phyloP scores from a whole-genome alignment of 495 filamentous ascomycete species.

The Cercophora sp. region DNA sequence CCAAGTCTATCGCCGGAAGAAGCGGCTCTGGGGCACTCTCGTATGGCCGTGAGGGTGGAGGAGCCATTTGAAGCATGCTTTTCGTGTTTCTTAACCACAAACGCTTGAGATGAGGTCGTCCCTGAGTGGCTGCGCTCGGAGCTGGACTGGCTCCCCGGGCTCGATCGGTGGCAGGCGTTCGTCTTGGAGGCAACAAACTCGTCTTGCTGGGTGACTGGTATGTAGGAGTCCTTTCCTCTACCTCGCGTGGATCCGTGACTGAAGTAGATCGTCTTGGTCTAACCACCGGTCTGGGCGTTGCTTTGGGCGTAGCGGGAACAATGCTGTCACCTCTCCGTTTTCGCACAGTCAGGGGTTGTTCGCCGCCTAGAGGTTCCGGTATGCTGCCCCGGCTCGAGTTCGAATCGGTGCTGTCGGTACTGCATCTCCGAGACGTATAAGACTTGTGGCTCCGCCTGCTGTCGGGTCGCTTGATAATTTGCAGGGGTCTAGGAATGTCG shows the following conservation, averaged over 20 bases:
- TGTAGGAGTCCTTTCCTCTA: not conserved
- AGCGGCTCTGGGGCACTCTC: not conserved
- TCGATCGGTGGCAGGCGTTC: no score
- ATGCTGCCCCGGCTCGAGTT: slow-evolving; percentile 22
- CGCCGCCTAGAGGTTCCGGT: slow-evolving; percentile 13
- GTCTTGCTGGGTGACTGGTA: not conserved
- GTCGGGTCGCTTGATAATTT: slow-evolving; percentile 27
- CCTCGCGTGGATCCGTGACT: not conserved
- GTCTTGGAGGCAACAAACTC: not conserved
- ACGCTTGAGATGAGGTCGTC: not conserved
- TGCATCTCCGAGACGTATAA: slow-evolving; percentile 7
- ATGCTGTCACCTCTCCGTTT: slow-evolving; percentile 22
- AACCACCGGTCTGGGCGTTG: not conserved
- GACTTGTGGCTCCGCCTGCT: not conserved
- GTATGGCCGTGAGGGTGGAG: slow-evolving; percentile 4
- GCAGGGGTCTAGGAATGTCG: slow-evolving; percentile 26
- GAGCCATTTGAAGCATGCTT: slow-evolving; percentile 18
- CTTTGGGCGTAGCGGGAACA: not conserved
- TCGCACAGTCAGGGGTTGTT: slow-evolving; percentile 21
- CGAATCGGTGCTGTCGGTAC: slow-evolving; percentile 14
- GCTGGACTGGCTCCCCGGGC: not conserved
- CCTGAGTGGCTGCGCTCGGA: not conserved
- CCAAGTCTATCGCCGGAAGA: not conserved
- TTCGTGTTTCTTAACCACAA: slow-evolving; percentile 8
- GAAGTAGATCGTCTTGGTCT: slow-evolving; percentile 4